Evolutionary conservation across 345 rosid species (phyloP).

Genomic region (Eucalyptus sideroxylon): DNA sequence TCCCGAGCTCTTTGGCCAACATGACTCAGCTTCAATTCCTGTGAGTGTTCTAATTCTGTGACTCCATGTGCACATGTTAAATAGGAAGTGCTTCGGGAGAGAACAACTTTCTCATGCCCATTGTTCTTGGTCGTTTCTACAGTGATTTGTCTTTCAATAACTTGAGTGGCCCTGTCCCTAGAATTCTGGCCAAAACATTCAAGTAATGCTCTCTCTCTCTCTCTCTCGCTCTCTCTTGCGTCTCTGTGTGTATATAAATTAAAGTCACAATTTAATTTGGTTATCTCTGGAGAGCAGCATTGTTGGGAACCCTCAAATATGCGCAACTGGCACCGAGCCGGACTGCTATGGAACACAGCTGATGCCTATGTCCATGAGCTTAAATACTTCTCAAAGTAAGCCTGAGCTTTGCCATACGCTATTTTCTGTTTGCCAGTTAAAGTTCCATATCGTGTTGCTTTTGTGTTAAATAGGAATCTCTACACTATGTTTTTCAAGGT

Average conservation of each 20-base stretch:
- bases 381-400: constrained; percentile 66
- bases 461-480: neutral
- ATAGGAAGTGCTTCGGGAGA: neutral
- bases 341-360: constrained; percentile 71
- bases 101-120: neutral
- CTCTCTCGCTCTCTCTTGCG: neutral
- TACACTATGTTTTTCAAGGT: neutral
- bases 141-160: constrained; percentile 95
- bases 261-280: neutral
- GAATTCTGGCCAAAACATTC: constrained; percentile 85
- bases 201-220: constrained; percentile 32
- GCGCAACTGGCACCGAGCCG: constrained; percentile 84
- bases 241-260: neutral
- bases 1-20: constrained; percentile 66
- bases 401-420: neutral
- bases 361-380: constrained; percentile 97
- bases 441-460: neutral
- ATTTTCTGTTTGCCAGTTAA: neutral
- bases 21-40: constrained; percentile 88
- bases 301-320: constrained; percentile 78
- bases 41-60: constrained; percentile 25
- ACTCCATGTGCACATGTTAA: neutral
- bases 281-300: constrained; percentile 42
- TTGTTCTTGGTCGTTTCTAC: constrained; percentile 1
- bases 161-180: constrained; percentile 80